phyloP scores from a whole-genome alignment of 768 basidiomycete species.

The Phallus indusiatus region DNA sequence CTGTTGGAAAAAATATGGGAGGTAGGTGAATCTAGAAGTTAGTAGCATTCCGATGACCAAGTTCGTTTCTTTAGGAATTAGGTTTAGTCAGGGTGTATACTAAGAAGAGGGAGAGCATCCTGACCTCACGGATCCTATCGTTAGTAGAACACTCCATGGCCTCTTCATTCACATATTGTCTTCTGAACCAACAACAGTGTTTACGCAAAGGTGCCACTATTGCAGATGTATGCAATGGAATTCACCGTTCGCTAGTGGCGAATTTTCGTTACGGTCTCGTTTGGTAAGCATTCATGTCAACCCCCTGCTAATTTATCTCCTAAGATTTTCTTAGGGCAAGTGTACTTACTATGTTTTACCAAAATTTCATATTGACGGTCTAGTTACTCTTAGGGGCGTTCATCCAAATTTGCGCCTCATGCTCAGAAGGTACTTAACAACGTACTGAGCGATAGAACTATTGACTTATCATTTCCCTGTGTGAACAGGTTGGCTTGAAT shows the following conservation, averaged over 20 bases:
- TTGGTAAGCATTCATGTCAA: constrained; percentile 45
- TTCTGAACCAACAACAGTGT: constrained; percentile 26
- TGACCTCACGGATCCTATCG: constrained; percentile 81
- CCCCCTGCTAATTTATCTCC: not conserved
- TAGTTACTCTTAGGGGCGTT: constrained; percentile 58
- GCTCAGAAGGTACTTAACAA: constrained; percentile 57
- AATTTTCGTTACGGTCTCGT: constrained; percentile 95
- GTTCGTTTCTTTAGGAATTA: constrained; percentile 52
- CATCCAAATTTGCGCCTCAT: constrained; percentile 88
- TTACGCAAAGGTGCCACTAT: constrained; percentile 87
- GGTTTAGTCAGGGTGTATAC: constrained; percentile 87
- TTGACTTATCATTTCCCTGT: not conserved
- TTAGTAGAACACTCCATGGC: constrained; percentile 21
- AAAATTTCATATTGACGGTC: constrained; percentile 11
- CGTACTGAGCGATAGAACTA: not conserved
- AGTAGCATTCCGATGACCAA: not conserved
- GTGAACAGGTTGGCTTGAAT: constrained; percentile 49
- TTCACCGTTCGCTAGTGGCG: constrained; percentile 79
- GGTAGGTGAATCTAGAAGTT: constrained; percentile 11
- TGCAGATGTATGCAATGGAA: constrained; percentile 89
- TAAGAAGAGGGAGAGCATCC: constrained; percentile 95
- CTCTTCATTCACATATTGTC: not conserved
- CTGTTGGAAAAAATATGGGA: constrained; percentile 35
- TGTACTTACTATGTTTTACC: constrained; percentile 5
- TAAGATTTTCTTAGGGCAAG: constrained; percentile 19